A percentile compares a stretch with the other conserved stretches of the same genome.
phyloP scores from a whole-genome alignment of 2,329 filamentous ascomycete species.

The Bipolaris cookei region DNA sequence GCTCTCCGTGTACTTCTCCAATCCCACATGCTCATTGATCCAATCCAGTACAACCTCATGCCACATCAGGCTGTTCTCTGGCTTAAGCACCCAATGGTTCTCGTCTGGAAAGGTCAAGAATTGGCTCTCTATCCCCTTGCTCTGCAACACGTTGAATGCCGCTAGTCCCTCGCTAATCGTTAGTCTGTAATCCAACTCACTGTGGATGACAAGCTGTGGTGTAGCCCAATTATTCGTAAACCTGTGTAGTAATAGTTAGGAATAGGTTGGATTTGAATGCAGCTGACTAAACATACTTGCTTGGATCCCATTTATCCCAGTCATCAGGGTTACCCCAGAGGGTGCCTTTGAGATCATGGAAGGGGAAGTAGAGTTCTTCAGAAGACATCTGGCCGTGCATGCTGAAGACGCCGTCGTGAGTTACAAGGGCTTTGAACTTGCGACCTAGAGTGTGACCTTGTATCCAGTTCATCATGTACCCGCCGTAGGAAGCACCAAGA shows the following conservation, averaged over 20 bases:
- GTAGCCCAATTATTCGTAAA: slow-evolving; percentile 76
- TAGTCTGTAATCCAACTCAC: slow-evolving; percentile 85
- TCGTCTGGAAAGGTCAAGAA: slow-evolving; percentile 83
- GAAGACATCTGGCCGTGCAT: slow-evolving; percentile 57
- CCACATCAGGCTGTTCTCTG: slow-evolving; percentile 90
- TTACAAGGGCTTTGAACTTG: slow-evolving; percentile 85
- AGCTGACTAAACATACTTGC: slow-evolving; percentile 29
- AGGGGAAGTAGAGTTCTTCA: slow-evolving; percentile 60
- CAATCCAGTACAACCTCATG: slow-evolving; percentile 83
- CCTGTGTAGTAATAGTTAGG: neutral
- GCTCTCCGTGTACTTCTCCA: slow-evolving; percentile 52
- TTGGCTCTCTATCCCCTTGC: slow-evolving; percentile 74
- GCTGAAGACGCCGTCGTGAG: slow-evolving; percentile 85
- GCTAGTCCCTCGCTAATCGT: slow-evolving; percentile 83
- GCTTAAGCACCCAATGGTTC: slow-evolving; percentile 85
- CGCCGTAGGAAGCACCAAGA: slow-evolving; percentile 65
- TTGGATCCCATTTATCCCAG: slow-evolving; percentile 66
- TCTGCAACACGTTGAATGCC: slow-evolving; percentile 85
- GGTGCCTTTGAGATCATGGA: slow-evolving; percentile 52
- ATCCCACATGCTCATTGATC: slow-evolving; percentile 66
- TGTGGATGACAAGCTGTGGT: slow-evolving; percentile 89
- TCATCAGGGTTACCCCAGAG: slow-evolving; percentile 51
- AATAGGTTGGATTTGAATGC: neutral
- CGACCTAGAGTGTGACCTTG: slow-evolving; percentile 83
- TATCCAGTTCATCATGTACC: slow-evolving; percentile 74